Percentiles rank a stretch among this genome's conserved stretches.
These are phyloP conservation scores for Dothideomycetidae sp. DNA, from an alignment of 2,329 filamentous ascomycete genomes.

Conservation along the genomic window DNA sequence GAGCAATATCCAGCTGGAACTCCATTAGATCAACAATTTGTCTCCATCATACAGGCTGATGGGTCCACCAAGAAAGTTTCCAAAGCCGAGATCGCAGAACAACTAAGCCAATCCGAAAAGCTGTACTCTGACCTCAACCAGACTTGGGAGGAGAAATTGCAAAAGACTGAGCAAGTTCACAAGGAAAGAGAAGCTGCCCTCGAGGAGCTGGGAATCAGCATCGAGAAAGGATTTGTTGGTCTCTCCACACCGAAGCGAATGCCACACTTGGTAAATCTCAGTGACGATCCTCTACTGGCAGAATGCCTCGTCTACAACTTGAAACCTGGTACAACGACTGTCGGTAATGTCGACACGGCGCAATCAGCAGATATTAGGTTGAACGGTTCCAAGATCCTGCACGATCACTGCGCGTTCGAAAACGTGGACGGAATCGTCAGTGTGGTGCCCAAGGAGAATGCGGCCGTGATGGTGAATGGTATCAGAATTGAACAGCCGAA, in stretches of 20 bases:
- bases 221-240: conserved; percentile 94
- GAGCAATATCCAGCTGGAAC: conserved; percentile 87
- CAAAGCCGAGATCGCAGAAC: conserved; percentile 95
- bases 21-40: conserved; percentile 87
- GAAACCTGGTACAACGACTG: conserved; percentile 85
- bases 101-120: conserved; percentile 92
- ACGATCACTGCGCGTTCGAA: conserved; percentile 88
- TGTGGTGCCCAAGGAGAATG: conserved; percentile 74
- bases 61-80: conserved; percentile 87
- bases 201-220: conserved; percentile 95
- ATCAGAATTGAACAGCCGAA: conserved; percentile 75
- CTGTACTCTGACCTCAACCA: conserved; percentile 91
- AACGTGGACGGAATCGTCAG: conserved; percentile 90
- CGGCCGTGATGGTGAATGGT: conserved; percentile 96
- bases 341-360: conserved; percentile 83
- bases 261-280: conserved; percentile 95
- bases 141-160: conserved; percentile 94
- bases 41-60: conserved; percentile 78
- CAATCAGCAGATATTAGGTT: conserved; percentile 77
- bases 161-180: conserved; percentile 92
- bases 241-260: conserved; percentile 96
- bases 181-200: conserved; percentile 90
- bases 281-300: conserved; percentile 64
- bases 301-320: conserved; percentile 97
- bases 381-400: conserved; percentile 83